A percentile compares a stretch with the other conserved stretches of the same genome.
These are phyloP conservation scores for Golubevia pallescens DNA, from an alignment of 1,284 basidiomycete genomes.

Conservation along the genomic window DNA sequence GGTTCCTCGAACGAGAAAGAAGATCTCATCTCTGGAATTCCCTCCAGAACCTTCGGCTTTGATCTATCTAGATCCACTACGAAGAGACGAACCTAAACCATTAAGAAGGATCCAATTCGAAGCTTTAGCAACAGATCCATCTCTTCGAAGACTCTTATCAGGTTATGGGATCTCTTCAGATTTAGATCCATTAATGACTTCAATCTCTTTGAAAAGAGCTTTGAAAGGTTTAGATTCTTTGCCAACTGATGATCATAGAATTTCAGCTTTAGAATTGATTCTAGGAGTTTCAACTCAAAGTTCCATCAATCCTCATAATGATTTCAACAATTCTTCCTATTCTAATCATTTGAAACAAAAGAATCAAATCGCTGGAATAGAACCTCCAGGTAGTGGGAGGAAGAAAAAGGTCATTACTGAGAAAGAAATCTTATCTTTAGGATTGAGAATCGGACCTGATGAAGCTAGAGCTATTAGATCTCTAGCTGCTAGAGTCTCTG, in stretches of 20 bases:
- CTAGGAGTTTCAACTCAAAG: constrained; percentile 42
- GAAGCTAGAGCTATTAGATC: constrained; percentile 46
- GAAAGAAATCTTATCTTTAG: constrained; percentile 55
- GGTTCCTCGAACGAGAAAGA: constrained; percentile 1
- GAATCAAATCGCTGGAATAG: constrained; percentile 3
- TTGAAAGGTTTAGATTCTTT: constrained; percentile 47
- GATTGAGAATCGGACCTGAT: constrained; percentile 43
- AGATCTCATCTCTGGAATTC: constrained; percentile 31
- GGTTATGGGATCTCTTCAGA: constrained; percentile 5
- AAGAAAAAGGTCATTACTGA: constrained; percentile 41
- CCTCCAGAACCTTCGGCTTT: constrained; percentile 59
- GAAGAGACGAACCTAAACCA: constrained; percentile 54
- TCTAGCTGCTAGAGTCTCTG: constrained; percentile 46
- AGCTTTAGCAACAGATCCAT: constrained; percentile 39
- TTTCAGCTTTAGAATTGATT: constrained; percentile 57
- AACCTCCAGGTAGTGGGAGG: constrained; percentile 4
- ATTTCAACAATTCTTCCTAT: too few species aligned
- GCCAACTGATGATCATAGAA: constrained; percentile 44
- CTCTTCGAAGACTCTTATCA: constrained; percentile 38
- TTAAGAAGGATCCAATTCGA: constrained; percentile 39
- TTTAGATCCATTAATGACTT: constrained; percentile 2
- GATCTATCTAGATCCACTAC: constrained; percentile 57
- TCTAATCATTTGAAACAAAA: neutral
- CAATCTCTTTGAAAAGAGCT: constrained; percentile 31
- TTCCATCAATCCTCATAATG: constrained; percentile 14